Conservation (phyloP, 225 moss, liverwort and hornwort genomes). For the Sphagnum contortum region DNA sequence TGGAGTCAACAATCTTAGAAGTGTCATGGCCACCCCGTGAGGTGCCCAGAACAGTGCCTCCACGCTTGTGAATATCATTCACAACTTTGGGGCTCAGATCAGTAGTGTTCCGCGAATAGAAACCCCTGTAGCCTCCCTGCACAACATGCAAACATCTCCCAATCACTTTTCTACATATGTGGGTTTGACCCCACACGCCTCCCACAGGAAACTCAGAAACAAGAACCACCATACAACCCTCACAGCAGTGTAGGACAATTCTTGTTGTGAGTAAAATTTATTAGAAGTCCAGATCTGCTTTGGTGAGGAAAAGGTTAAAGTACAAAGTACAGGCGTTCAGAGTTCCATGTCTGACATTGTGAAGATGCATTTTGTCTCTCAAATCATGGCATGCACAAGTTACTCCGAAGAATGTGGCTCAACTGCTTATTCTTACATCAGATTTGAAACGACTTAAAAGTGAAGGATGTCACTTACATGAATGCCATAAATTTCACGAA, state of each 20-base stretch:
- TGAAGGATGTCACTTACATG: conserved; percentile 22
- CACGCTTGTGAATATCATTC: conserved; percentile 67
- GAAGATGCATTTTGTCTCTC: neutral
- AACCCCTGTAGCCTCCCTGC: conserved; percentile 66
- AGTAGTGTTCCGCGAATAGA: conserved; percentile 51
- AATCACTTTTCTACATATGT: neutral
- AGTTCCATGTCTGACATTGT: neutral
- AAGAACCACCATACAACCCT: too few relatives aligned
- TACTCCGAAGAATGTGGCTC: neutral
- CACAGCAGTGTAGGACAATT: too few relatives aligned
- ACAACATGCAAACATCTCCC: conserved; percentile 1
- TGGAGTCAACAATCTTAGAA: conserved; percentile 59
- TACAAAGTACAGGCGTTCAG: neutral
- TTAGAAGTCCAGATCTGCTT: too few relatives aligned
- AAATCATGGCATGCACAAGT: neutral
- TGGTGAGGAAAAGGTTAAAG: too few relatives aligned
- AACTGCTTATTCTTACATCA: neutral
- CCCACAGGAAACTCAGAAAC: too few relatives aligned
- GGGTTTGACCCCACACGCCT: too few relatives aligned
- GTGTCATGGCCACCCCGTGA: conserved; percentile 65
- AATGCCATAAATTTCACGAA: conserved; percentile 58
- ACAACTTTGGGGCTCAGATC: conserved; percentile 37
- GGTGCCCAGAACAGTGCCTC: conserved; percentile 59
- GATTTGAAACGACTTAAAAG: neutral
- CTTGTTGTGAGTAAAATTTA: too few relatives aligned